Base-by-base conservation (phyloP, 192 early-diverging fungal species). In the Bifiguratus adelaidae region DNA sequence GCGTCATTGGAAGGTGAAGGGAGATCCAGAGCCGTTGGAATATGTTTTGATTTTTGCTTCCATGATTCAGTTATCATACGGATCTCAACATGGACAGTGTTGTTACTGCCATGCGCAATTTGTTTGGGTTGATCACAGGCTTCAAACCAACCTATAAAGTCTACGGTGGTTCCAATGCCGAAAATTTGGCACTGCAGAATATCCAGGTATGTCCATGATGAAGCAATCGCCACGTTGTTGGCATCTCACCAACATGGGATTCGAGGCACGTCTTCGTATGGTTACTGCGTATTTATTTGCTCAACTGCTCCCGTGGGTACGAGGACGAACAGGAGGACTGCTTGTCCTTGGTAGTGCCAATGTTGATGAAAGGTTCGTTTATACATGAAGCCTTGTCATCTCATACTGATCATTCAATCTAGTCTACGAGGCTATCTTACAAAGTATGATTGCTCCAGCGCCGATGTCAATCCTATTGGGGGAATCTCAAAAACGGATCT, bases 391-490 rank as follows among this genome's bases (percentile, higher is more conserved):
- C 11, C 19, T 30, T 15, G 0, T 8, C 30, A 5, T 25, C n/a
- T 18, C 21, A 50, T 18, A 11, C 32, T 34, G 15, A 11, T 0
- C 32, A 1, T 34, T 15, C 11, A 34, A 15, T 3, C n/a, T 56
- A 85, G 82, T 24, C 63, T 99, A 37, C 77, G 95, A 28, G 95
- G 95, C 1, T 99, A 99, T 46, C 79, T 99, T 26, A 99, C 95
- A 33, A 99, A 99, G 53, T 99, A 99, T 60, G 95, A 99, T 57
- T 97, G 95, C 52, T 92, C 91, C 1, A 89, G 85, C 53, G 95
- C 95, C 0, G 95, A 99, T 58, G 68, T 99, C 25, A 97, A 97
- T 48, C 95, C 95, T 3, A 96, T 99, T 51, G 95, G 95, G 3
- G 92, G 82, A 3, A 91, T 95, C 27, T 82, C 81, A 60, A 99